Evolutionary conservation across 805 yeast species (phyloP).

Genomic region (Cyberlindnera petersonii): DNA sequence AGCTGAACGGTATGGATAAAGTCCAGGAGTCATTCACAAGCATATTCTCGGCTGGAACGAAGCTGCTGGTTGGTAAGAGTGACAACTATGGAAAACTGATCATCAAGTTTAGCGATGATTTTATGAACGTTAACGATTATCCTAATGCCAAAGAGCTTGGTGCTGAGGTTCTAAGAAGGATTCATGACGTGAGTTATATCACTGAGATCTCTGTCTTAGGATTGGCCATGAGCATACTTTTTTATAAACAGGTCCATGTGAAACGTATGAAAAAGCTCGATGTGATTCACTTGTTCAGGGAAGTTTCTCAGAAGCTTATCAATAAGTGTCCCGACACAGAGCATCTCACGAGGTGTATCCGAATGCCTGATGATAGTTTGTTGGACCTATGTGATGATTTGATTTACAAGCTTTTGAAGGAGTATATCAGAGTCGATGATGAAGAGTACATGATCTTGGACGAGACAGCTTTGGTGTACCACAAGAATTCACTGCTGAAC

Average conservation of each 20-base stretch:
- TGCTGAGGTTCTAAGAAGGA: slow-evolving; percentile 12
- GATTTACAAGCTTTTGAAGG: slow-evolving; percentile 13
- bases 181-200: slow-evolving; percentile 17
- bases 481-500: slow-evolving; percentile 22
- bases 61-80: slow-evolving; percentile 6
- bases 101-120: slow-evolving; percentile 18
- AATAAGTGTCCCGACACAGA: slow-evolving; percentile 8
- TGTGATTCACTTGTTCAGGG: slow-evolving; percentile 8
- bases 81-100: slow-evolving; percentile 22
- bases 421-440: slow-evolving; percentile 6
- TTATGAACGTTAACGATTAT: slow-evolving; percentile 9
- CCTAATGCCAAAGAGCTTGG: slow-evolving; percentile 7
- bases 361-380: slow-evolving; percentile 4
- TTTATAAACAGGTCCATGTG: slow-evolving; percentile 16
- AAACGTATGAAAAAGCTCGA: slow-evolving; percentile 7
- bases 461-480: slow-evolving; percentile 22
- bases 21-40: slow-evolving; percentile 21
- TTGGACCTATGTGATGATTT: slow-evolving; percentile 2
- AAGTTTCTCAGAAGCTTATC: slow-evolving; percentile 5
- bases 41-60: slow-evolving; percentile 16
- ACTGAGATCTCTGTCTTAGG: slow-evolving; percentile 21
- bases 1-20: slow-evolving; percentile 25
- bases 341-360: slow-evolving; percentile 8
- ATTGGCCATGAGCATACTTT: slow-evolving; percentile 13
- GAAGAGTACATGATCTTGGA: slow-evolving; percentile 12